Evolutionary conservation across 176 grass and related monocot species (phyloP).

Genomic region (Lolium rigidum): DNA sequence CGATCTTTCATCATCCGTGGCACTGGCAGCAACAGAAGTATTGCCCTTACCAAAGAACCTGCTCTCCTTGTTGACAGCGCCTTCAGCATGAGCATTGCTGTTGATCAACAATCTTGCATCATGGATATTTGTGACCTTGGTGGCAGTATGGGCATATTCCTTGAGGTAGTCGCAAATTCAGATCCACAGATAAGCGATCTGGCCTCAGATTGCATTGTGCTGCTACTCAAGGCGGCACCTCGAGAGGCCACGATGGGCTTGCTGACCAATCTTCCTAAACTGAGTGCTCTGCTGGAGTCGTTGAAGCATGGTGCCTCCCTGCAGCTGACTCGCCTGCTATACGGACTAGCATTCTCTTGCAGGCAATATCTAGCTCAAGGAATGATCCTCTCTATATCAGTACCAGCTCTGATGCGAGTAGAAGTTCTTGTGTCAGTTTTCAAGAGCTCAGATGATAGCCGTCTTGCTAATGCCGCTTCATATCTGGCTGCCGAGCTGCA

Average conservation of each 20-base stretch:
- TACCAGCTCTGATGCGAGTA: constrained; percentile 72
- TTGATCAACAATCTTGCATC: constrained; percentile 77
- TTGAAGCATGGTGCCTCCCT: constrained; percentile 60
- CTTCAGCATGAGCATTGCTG: constrained; percentile 91
- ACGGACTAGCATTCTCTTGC: constrained; percentile 80
- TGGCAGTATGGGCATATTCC: constrained; percentile 80
- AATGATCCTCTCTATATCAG: constrained; percentile 90
- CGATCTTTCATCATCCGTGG: constrained; percentile 83
- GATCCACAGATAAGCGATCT: constrained; percentile 78
- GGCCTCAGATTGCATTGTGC: constrained; percentile 77
- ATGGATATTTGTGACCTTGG: constrained; percentile 94
- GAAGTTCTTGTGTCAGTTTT: constrained; percentile 67
- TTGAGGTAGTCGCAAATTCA: constrained; percentile 65
- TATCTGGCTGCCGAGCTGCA: constrained; percentile 71
- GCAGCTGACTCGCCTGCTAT: constrained; percentile 71
- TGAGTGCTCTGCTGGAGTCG: constrained; percentile 55
- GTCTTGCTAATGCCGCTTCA: constrained; percentile 65
- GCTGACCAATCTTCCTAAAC: constrained; percentile 80
- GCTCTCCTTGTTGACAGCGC: constrained; percentile 72
- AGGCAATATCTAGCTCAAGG: constrained; percentile 88
- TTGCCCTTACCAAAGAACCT: constrained; percentile 81
- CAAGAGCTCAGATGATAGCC: constrained; percentile 60
- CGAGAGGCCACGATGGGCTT: constrained; percentile 82
- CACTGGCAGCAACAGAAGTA: constrained; percentile 73
- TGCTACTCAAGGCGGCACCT: constrained; percentile 81